These are phyloP conservation scores for Helotiales sp. DNA, from an alignment of 2,329 filamentous ascomycete genomes.

Conservation along the genomic window DNA sequence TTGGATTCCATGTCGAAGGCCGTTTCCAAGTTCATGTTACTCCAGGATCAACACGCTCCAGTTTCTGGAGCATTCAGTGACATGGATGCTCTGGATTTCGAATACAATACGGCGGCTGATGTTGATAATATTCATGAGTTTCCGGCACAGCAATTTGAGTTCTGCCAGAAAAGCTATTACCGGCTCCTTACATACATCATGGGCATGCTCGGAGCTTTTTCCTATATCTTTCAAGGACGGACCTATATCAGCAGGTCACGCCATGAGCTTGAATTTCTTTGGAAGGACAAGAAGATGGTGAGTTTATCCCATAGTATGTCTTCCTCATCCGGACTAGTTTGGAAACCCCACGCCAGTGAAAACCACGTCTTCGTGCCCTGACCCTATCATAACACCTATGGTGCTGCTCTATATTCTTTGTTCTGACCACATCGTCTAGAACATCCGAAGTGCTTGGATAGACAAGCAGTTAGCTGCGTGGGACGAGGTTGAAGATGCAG, in stretches of 20 bases:
- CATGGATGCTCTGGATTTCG: constrained; percentile 30
- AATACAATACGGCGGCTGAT: constrained; percentile 24
- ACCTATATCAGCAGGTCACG: constrained; percentile 27
- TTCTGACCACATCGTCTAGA: neutral
- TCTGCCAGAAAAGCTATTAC: constrained; percentile 32
- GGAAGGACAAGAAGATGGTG: constrained; percentile 27
- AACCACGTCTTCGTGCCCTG: too few species aligned
- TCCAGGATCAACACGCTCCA: constrained; percentile 25
- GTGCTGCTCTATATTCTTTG: too few species aligned
- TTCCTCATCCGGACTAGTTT: neutral
- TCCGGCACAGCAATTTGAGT: constrained; percentile 24
- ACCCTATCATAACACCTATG: too few species aligned
- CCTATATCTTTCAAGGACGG: constrained; percentile 26
- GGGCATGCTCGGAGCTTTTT: constrained; percentile 27
- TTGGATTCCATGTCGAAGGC: constrained; percentile 27
- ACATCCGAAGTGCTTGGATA: constrained; percentile 28
- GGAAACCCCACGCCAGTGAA: too few species aligned
- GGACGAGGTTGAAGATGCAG: constrained; percentile 25
- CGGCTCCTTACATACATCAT: constrained; percentile 31
- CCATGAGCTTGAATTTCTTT: constrained; percentile 23
- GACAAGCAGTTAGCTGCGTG: constrained; percentile 32
- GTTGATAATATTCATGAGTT: constrained; percentile 18
- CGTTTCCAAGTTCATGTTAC: constrained; percentile 24
- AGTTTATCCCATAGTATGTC: neutral
- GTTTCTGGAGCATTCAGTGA: constrained; percentile 24